Percentiles rank a stretch among this genome's conserved stretches.
Evolutionary conservation across 75 land plant species (phyloP).

Genomic region (Pinus taeda): DNA sequence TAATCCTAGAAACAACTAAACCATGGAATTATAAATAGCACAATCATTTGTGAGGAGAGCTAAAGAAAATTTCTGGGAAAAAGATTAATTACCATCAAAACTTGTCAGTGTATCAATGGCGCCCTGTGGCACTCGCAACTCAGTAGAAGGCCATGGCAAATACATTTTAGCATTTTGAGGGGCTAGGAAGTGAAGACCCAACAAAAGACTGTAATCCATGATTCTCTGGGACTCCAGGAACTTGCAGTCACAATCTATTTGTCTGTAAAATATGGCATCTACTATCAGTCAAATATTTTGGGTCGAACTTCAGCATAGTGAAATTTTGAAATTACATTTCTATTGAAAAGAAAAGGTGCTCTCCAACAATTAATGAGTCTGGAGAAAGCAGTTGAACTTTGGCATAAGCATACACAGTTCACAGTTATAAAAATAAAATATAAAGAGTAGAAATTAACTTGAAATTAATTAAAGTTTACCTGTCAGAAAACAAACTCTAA

Average conservation of each 20-base stretch:
- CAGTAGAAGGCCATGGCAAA: not conserved
- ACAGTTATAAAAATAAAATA: not conserved
- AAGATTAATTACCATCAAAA: not conserved
- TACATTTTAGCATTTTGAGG: constrained; percentile 9
- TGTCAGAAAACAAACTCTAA: not conserved
- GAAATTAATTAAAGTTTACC: not conserved
- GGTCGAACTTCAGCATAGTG: not conserved
- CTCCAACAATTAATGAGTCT: not conserved
- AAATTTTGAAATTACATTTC: not conserved
- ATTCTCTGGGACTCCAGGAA: constrained; percentile 81
- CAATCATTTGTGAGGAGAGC: not conserved
- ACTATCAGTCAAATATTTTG: not conserved
- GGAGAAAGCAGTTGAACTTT: not conserved
- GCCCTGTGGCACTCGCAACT: not conserved
- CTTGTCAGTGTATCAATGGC: not conserved
- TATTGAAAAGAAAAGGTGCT: not conserved
- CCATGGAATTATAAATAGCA: not conserved
- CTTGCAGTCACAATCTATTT: constrained; percentile 73
- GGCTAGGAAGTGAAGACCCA: constrained; percentile 74
- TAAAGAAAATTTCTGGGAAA: not conserved
- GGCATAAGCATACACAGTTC: not conserved
- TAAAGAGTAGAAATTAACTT: not conserved
- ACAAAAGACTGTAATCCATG: constrained; percentile 87
- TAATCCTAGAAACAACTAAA: constrained; percentile 1
- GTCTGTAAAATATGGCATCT: constrained; percentile 37